Base-by-base conservation (phyloP, 306 rosid species). In the Hippophae gyantsensis region DNA sequence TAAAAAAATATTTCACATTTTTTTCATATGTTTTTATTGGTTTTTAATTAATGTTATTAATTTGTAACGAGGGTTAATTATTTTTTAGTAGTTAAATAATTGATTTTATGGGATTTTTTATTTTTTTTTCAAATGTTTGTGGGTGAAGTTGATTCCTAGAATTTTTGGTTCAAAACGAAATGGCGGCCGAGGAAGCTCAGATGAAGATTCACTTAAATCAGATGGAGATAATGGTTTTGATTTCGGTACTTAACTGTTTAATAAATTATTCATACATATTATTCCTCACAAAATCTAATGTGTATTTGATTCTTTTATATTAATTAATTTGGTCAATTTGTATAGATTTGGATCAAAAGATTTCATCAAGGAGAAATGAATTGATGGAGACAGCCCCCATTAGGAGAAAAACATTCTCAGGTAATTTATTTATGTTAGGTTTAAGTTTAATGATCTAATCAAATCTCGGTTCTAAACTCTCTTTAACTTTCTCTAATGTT, bases 131-230 rank as follows among this genome's bases (percentile, higher is more conserved):
- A 55, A 43, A 13, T 10, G 12, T 50, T 25, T 18, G 40, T 62
- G 51, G 42, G n/a, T 32, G 38, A 76, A 90, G 97, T 90, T 32
- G 38, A 65, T 86, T 61, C 90, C 95, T 4, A 82, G 86, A 88
- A 70, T 86, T 61, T 90, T 90, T 18, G 80, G 87, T 66, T 82
- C 90, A 48, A 90, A 72, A 74, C 47, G 66, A 78, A 43, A 42
- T 46, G 89, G 76, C 10, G 89, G 76, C 10, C 68, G 72, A 58
- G 71, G 77, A 72, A 66, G 80, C 65, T 54, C 80, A 5, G 94
- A 82, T 6, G 88, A 79, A 9, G 89, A 82, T 38, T 23, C 71
- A 14, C 42, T 64, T 56, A 81, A 69, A 66, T 73, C 78, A 7
- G 80, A 76, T 45, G 76, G 55, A 52, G 81, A 77, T 14, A 89